Base-by-base conservation (phyloP, 805 yeast species). In the Metschnikowia continentalis region DNA sequence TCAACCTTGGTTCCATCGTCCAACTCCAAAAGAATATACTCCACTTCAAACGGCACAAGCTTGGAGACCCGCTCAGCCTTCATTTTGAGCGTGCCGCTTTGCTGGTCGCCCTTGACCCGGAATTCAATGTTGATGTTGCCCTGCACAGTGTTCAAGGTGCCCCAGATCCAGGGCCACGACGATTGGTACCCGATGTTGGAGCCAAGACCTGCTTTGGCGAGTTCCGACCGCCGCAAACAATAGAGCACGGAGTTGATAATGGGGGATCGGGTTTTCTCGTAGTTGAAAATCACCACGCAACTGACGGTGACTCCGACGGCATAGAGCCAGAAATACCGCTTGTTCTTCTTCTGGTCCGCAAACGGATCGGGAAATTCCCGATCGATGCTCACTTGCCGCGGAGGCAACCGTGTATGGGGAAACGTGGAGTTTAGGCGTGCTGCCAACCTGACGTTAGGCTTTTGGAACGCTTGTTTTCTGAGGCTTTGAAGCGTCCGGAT, bases 221-320 rank as follows among this genome's bases (percentile, higher is more conserved):
- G 54, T 8, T 78, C 75, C 1, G 92, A 85, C 63, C 97, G 77
- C 64, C 99, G 81, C 59, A 92, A 70, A 55, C 89, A 86, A 67
- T 89, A 90, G 66, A 94, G 72, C 3, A 96, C 86, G 6, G 96
- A 91, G 38, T 86, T 80, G 60, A 92, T 86, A 52, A 92, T 80
- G 1, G 98, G 97, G 13, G 96, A 88, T 42, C 87, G 83, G 17
- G 90, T 83, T 66, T 90, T 91, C 66, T 94, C 99, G 69, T 92
- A 91, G 74, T 94, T 91, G 79, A 92, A 85, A 61, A 92, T 88
- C 32, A 88, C 78, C 6, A 60, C 64, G 56, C 75, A 72, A 22
- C 74, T 64, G n/a, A 67, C 57, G 1, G 67, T 58, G 8, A 73
- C 68, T 1, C 77, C 78, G 20, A 72, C 47, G 1, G 70, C 76